phyloP scores from a whole-genome alignment of 2,329 filamentous ascomycete species.

The Xylaria sp. region DNA sequence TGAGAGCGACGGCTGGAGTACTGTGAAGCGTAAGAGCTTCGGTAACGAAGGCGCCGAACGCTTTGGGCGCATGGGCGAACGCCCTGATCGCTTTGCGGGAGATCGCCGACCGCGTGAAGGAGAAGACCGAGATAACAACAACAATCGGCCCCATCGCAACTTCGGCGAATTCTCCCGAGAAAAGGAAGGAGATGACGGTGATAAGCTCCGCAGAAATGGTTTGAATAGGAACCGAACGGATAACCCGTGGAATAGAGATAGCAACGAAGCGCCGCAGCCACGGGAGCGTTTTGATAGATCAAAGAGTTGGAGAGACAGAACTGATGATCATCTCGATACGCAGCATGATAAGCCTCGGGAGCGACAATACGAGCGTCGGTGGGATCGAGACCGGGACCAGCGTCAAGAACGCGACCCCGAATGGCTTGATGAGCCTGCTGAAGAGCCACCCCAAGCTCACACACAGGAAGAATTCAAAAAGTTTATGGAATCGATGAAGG shows the following conservation, averaged over 20 bases:
- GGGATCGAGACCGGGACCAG: slow-evolving; percentile 66
- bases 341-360: slow-evolving; percentile 63
- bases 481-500: slow-evolving; percentile 93
- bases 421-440: slow-evolving; percentile 83
- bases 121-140: slow-evolving; percentile 65
- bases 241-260: slow-evolving; percentile 79
- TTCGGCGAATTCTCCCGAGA: slow-evolving; percentile 63
- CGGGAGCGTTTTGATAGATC: slow-evolving; percentile 68
- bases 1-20: slow-evolving; percentile 79
- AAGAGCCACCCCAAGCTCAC: slow-evolving; percentile 75
- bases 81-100: slow-evolving; percentile 56
- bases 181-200: slow-evolving; percentile 62
- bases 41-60: slow-evolving; percentile 77
- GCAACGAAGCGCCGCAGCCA: slow-evolving; percentile 52
- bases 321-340: slow-evolving; percentile 52
- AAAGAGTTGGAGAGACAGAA: slow-evolving; percentile 71
- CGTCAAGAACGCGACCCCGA: slow-evolving; percentile 84
- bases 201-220: slow-evolving; percentile 71
- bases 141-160: slow-evolving; percentile 61
- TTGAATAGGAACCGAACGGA: slow-evolving; percentile 73
- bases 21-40: slow-evolving; percentile 79
- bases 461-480: slow-evolving; percentile 93
- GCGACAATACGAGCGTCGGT: slow-evolving; percentile 66
- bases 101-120: slow-evolving; percentile 57
- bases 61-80: slow-evolving; percentile 72